These are phyloP conservation scores for Scheffersomyces amazonensis DNA, from an alignment of 805 yeast species.

Conservation along the genomic window DNA sequence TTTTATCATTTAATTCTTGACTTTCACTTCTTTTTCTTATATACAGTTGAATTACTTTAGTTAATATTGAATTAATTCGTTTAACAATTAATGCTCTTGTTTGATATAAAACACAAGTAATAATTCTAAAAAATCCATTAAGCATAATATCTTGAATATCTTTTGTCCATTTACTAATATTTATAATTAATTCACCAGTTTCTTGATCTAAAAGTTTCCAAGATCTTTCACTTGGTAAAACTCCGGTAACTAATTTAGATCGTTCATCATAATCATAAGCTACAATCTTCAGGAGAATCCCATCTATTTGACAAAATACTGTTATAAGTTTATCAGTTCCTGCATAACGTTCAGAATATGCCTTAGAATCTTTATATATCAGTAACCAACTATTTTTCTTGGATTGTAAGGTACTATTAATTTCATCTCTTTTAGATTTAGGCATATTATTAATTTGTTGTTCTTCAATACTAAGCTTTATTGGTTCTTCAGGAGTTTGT, in stretches of 20 bases:
- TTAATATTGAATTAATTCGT: conserved; percentile 23
- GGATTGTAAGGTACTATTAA: conserved; percentile 4
- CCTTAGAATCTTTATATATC: conserved; percentile 15
- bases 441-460: neutral
- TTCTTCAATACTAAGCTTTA: neutral
- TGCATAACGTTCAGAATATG: conserved; percentile 4
- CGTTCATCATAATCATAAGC: conserved; percentile 31
- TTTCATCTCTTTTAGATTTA: conserved; percentile 7
- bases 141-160: conserved; percentile 4
- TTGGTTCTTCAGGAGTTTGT: conserved; percentile 5
- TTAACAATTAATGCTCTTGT: conserved; percentile 27
- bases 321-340: conserved; percentile 17
- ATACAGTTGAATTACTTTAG: conserved; percentile 20
- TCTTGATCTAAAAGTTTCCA: conserved; percentile 27
- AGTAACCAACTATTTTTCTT: conserved; percentile 19
- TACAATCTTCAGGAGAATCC: conserved; percentile 22
- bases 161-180: conserved; percentile 7
- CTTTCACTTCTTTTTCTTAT: conserved; percentile 10
- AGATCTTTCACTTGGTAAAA: conserved; percentile 26
- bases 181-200: conserved; percentile 13
- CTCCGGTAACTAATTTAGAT: conserved; percentile 20
- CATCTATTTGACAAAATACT: conserved; percentile 24
- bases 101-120: conserved; percentile 25
- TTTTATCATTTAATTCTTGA: conserved; percentile 16
- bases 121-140: conserved; percentile 15